phyloP scores from a whole-genome alignment of 805 yeast species.

The Kazachstania bromeliacearum region DNA sequence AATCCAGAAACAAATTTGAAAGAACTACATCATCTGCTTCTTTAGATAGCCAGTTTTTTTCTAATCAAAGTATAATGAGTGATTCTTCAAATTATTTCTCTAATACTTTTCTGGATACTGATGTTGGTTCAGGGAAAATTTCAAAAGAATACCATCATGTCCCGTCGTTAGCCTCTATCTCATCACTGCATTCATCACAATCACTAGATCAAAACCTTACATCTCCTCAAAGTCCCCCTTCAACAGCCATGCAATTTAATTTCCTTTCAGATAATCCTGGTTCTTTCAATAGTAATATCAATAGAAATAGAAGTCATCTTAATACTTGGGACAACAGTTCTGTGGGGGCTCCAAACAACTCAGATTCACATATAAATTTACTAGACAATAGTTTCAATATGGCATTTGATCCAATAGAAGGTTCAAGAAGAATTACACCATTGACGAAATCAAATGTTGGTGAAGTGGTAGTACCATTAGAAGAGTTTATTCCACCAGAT shows the following conservation, averaged over 20 bases:
- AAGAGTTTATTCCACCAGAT: constrained; percentile 30
- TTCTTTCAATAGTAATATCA: background rate
- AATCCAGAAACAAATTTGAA: constrained; percentile 5
- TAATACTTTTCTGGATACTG: constrained; percentile 17
- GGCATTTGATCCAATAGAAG: constrained; percentile 1
- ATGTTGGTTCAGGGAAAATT: constrained; percentile 17
- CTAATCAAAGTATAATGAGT: constrained; percentile 8
- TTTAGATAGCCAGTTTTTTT: constrained; percentile 9
- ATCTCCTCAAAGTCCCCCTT: constrained; percentile 25
- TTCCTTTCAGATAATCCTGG: constrained; percentile 7
- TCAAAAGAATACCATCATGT: constrained; percentile 25
- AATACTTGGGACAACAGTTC: constrained; percentile 15
- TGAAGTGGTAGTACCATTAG: constrained; percentile 32
- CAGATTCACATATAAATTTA: constrained; percentile 14
- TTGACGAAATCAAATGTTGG: constrained; percentile 25
- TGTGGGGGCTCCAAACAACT: constrained; percentile 10
- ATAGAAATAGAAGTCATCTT: constrained; percentile 3
- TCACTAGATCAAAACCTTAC: constrained; percentile 24
- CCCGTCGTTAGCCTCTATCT: constrained; percentile 24
- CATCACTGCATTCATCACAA: constrained; percentile 26
- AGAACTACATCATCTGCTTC: constrained; percentile 10
- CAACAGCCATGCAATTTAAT: constrained; percentile 10
- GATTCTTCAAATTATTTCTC: constrained; percentile 11
- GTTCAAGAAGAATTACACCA: background rate
- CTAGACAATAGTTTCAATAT: constrained; percentile 5